Conservation (phyloP, 2,329 filamentous ascomycete species). For the Xylariaceae sp. region DNA sequence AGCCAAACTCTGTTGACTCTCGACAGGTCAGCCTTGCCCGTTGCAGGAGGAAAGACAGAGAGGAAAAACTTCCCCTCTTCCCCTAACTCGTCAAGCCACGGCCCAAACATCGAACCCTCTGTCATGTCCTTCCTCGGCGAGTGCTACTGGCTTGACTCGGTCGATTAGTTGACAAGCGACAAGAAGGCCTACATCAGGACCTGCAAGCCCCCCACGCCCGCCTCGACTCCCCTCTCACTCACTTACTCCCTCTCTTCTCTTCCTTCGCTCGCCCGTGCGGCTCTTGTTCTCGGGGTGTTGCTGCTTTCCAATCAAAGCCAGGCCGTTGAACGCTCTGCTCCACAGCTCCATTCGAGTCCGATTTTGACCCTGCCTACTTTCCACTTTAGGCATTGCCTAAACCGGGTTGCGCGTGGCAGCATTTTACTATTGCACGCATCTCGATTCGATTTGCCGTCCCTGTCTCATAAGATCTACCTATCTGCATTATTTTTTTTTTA, state of each 20-base stretch:
- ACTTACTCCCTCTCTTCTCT: slow-evolving; percentile 11
- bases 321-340: slow-evolving; percentile 40
- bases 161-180: slow-evolving; percentile 1
- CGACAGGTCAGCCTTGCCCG: slow-evolving; percentile 31
- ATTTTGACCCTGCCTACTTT: slow-evolving; percentile 32
- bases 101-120: slow-evolving; percentile 4
- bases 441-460: slow-evolving; percentile 31
- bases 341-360: slow-evolving; percentile 35
- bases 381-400: slow-evolving; percentile 40
- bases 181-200: slow-evolving; percentile 4
- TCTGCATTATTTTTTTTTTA: too few relatives aligned
- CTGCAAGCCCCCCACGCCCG: slow-evolving; percentile 13
- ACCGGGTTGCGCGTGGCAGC: slow-evolving; percentile 32
- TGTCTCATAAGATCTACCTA: slow-evolving; percentile 25
- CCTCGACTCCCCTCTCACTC: slow-evolving; percentile 6
- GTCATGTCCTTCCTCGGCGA: slow-evolving; percentile 10
- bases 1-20: slow-evolving; percentile 24
- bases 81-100: slow-evolving; percentile 25
- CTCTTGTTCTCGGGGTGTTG: slow-evolving; percentile 40
- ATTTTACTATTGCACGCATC: slow-evolving; percentile 24
- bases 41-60: slow-evolving; percentile 27
- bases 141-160: slow-evolving; percentile 6
- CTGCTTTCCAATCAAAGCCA: slow-evolving; percentile 37
- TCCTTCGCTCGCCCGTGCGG: slow-evolving; percentile 28
- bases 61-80: slow-evolving; percentile 27